Evolutionary conservation across 495 filamentous ascomycete species (phyloP).

Genomic region (Tricharina praecox): DNA sequence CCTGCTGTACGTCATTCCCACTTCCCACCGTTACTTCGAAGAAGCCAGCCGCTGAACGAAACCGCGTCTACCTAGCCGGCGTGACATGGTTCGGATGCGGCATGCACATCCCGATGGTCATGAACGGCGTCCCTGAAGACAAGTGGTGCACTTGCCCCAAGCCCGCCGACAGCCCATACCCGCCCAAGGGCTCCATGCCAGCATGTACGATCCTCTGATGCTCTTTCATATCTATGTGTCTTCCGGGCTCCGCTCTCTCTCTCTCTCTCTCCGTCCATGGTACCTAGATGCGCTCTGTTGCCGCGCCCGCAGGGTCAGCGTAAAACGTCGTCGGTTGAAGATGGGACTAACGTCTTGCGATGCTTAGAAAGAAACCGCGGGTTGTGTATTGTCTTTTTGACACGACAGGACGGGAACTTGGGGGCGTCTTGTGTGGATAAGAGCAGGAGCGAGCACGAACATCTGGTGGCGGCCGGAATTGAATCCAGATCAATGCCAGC

Average conservation of each 20-base stretch:
- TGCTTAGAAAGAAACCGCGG: background rate
- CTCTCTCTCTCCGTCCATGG: no score
- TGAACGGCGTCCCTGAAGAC: slow-evolving; percentile 42
- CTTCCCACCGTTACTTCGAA: background rate
- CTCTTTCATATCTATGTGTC: background rate
- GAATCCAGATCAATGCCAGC: no score
- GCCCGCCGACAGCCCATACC: slow-evolving; percentile 16
- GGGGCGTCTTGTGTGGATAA: no score
- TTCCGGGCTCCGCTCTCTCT: no score
- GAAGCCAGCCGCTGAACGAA: background rate
- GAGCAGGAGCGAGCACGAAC: no score
- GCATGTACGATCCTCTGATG: slow-evolving; percentile 3
- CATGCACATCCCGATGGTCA: slow-evolving; percentile 45
- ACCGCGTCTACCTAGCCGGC: slow-evolving; percentile 35
- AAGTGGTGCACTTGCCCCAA: slow-evolving; percentile 39
- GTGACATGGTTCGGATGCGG: slow-evolving; percentile 59
- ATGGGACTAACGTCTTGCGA: background rate
- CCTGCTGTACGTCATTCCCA: slow-evolving; percentile 19
- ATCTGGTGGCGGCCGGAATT: no score
- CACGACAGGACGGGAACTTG: no score
- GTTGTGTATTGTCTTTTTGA: background rate
- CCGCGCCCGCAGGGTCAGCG: background rate
- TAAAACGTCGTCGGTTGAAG: background rate
- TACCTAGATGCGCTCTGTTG: background rate
- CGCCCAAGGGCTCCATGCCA: slow-evolving; percentile 1